Evolutionary conservation across 345 rosid genomes (phyloP).

Genomic region (Gossypium stocksii): DNA sequence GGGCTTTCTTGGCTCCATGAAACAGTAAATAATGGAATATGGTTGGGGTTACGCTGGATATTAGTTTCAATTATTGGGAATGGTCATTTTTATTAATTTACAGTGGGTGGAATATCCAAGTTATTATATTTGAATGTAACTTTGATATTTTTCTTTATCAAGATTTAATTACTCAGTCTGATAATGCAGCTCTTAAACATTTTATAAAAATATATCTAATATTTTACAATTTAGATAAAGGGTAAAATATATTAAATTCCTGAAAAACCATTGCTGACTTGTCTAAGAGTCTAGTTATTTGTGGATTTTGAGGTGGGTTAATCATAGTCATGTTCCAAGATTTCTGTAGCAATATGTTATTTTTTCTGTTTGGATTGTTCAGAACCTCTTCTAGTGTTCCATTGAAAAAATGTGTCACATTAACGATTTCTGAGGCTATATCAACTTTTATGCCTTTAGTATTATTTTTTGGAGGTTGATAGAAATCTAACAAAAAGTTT

Average conservation of each 20-base stretch:
- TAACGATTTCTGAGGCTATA: too few species aligned
- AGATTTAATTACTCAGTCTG: not conserved
- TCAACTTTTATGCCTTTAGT: too few species aligned
- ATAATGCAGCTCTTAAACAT: not conserved
- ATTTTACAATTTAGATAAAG: not conserved
- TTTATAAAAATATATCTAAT: not conserved
- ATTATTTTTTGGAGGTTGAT: too few species aligned
- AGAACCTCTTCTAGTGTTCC: too few species aligned
- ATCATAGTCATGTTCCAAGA: not conserved
- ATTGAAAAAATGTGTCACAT: too few species aligned
- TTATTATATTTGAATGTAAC: not conserved
- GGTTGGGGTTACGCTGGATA: not conserved
- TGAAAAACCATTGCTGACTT: not conserved
- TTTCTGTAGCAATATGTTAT: not conserved
- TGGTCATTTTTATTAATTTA: not conserved
- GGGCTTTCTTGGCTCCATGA: not conserved
- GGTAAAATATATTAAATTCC: not conserved
- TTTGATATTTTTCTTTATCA: not conserved
- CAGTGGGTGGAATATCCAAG: not conserved
- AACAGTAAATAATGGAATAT: not conserved
- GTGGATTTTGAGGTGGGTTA: not conserved
- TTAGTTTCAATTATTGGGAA: not conserved
- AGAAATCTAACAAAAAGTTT: too few species aligned
- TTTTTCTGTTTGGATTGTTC: too few species aligned
- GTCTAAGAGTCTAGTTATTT: not conserved